A percentile compares a stretch with the other conserved stretches of the same genome.
These are phyloP conservation scores for Raffaelea deltoideospora DNA, from an alignment of 2,329 filamentous ascomycete genomes.

Conservation along the genomic window DNA sequence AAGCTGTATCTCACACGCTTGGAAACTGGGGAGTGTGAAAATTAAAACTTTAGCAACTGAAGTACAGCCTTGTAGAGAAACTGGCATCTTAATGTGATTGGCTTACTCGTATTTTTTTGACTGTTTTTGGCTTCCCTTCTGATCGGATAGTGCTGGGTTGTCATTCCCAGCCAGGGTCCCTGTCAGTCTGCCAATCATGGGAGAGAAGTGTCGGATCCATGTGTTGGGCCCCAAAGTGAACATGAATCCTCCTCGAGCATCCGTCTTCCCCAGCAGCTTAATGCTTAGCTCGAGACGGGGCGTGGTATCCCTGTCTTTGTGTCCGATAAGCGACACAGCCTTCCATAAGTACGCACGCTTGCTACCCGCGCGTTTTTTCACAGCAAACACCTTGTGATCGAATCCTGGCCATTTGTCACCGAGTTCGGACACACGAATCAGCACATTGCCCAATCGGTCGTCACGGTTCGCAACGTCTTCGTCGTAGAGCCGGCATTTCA, in stretches of 20 bases:
- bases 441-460: conserved; percentile 77
- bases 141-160: conserved; percentile 34
- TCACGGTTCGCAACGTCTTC: conserved; percentile 79
- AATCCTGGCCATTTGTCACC: conserved; percentile 55
- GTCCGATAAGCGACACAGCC: conserved; percentile 48
- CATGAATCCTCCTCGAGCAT: conserved; percentile 50
- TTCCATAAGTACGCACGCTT: conserved; percentile 73
- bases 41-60: no score
- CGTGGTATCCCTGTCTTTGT: conserved; percentile 47
- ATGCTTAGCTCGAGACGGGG: conserved; percentile 60
- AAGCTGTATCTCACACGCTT: conserved; percentile 83
- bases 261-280: conserved; percentile 61
- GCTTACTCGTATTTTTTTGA: conserved; percentile 59
- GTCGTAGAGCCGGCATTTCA: conserved; percentile 81
- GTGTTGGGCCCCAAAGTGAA: conserved; percentile 65
- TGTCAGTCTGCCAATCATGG: conserved; percentile 69
- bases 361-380: conserved; percentile 75
- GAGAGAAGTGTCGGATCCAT: conserved; percentile 77
- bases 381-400: conserved; percentile 42
- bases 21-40: conserved; percentile 45
- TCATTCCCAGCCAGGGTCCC: conserved; percentile 54
- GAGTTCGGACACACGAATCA: conserved; percentile 47
- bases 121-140: conserved; percentile 24
- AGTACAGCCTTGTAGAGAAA: neutral
- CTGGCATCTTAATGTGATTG: neutral